Base-by-base conservation (phyloP, 1,284 basidiomycete species). In the Chondrostereum purpureum region DNA sequence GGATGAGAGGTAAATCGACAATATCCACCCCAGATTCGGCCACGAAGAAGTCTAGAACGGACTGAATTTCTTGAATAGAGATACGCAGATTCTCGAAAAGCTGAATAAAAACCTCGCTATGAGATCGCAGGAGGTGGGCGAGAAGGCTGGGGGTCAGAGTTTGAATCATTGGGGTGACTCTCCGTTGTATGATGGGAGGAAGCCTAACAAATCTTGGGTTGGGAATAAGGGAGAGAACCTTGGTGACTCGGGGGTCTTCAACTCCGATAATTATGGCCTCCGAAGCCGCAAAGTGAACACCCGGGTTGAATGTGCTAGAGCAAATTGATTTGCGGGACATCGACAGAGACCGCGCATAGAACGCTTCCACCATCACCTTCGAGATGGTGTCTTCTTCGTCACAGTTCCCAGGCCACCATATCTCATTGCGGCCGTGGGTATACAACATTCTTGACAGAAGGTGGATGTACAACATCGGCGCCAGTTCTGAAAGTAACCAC, bases 381-480 rank as follows among this genome's bases (percentile, higher is more conserved):
- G 33, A 8, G 2, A 47, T 39, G 3, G 21, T 6, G 16, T 43
- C 23, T 4, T 3, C 18, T 17, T 37, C 10, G 10, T 19, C 17
- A 23, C 13, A 23, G 14, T 42, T 45, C n/a, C 54, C 58, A 14
- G 63, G 64, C 66, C 66, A 69, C 57, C 62, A 65, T 0, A 45
- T 43, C 22, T 45, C 48, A 39, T 65, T 63, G 11, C 47, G 43
- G 4, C 47, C 40, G n/a, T 46, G 39, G 12, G 44, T 45, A 2
- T 41, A n/a, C 14, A 62, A 52, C 36, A 65, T 52, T 3, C 54
- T 42, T 20, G 65, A 65, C 12, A 73, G 50, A 14, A 70, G 55
- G 19, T 50, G 60, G 4, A 64, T 40, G 43, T 71, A 74, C 0
- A 73, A 45, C 0, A 54, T 54, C 3, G 71, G 68, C 4, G 70